Conservation (phyloP, 306 rosid genomes). For the Vicia faba region DNA sequence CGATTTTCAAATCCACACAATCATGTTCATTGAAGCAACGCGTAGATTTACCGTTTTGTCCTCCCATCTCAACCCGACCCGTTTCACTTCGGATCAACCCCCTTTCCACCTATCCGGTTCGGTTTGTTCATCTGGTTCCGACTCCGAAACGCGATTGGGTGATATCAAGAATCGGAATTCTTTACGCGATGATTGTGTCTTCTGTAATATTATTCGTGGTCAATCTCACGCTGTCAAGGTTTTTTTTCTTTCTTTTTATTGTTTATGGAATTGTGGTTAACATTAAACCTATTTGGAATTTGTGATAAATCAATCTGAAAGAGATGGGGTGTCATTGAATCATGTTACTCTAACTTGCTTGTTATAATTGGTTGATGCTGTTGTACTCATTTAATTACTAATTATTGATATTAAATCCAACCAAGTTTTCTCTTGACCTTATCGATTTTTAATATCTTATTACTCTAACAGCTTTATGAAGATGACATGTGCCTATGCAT, state of each 20-base stretch:
- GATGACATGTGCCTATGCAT: conserved; percentile 85
- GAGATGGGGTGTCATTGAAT: background rate
- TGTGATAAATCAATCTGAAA: background rate
- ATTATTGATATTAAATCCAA: conserved; percentile 1
- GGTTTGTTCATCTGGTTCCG: conserved; percentile 35
- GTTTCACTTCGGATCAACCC: conserved; percentile 21
- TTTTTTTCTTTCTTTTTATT: background rate
- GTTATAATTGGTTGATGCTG: background rate
- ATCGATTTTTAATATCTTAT: conserved; percentile 34
- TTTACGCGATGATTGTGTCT: conserved; percentile 53
- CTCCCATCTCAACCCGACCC: conserved; percentile 62
- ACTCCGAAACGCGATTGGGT: background rate
- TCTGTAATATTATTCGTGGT: conserved; percentile 76
- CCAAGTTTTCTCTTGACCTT: conserved; percentile 27
- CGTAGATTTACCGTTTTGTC: conserved; percentile 66
- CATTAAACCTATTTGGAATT: too few species aligned
- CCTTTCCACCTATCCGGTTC: conserved; percentile 37
- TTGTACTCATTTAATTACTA: background rate
- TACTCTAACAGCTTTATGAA: conserved; percentile 75
- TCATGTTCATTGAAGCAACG: conserved; percentile 49
- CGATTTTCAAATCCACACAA: background rate
- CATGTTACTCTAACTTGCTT: too few species aligned
- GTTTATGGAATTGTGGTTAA: background rate
- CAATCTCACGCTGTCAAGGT: conserved; percentile 74
- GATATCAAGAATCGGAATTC: conserved; percentile 1